A percentile compares a stretch with the other conserved stretches of the same genome.
Conservation (phyloP, 495 filamentous ascomycete species). For the Apiosordaria backusii region DNA sequence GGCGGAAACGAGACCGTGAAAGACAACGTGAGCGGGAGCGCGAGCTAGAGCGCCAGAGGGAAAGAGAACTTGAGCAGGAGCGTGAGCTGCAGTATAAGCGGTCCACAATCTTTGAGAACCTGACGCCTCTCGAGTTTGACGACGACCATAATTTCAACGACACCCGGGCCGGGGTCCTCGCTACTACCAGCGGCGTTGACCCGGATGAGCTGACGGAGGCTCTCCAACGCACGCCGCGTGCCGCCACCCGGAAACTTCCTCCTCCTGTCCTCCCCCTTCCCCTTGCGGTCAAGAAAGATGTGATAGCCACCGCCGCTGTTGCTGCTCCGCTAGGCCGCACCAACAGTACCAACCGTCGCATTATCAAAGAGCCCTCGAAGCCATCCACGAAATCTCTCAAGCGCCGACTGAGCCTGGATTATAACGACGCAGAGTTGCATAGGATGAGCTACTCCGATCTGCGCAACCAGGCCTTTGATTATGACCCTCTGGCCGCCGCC, state of each 20-base stretch:
- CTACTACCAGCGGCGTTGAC: slow-evolving; percentile 21
- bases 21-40: slow-evolving; percentile 23
- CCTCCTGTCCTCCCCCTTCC: background rate
- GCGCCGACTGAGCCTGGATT: slow-evolving; percentile 47
- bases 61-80: slow-evolving; percentile 21
- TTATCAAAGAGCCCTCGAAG: slow-evolving; percentile 24
- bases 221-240: slow-evolving; percentile 26
- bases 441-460: slow-evolving; percentile 54
- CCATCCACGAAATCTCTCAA: slow-evolving; percentile 27
- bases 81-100: slow-evolving; percentile 31
- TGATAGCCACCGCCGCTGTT: background rate
- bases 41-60: slow-evolving; percentile 21
- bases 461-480: slow-evolving; percentile 52
- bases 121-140: slow-evolving; percentile 23
- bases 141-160: slow-evolving; percentile 27
- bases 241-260: slow-evolving; percentile 10
- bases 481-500: slow-evolving; percentile 43
- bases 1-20: slow-evolving; percentile 26
- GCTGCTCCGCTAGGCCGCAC: slow-evolving; percentile 25
- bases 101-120: slow-evolving; percentile 32
- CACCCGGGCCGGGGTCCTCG: slow-evolving; percentile 29
- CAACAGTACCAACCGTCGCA: slow-evolving; percentile 35
- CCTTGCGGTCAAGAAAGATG: slow-evolving; percentile 4
- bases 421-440: slow-evolving; percentile 50
- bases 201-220: slow-evolving; percentile 24